phyloP scores from a whole-genome alignment of 148 eudicot genomes.

The Vaccinium macrocarpon region DNA sequence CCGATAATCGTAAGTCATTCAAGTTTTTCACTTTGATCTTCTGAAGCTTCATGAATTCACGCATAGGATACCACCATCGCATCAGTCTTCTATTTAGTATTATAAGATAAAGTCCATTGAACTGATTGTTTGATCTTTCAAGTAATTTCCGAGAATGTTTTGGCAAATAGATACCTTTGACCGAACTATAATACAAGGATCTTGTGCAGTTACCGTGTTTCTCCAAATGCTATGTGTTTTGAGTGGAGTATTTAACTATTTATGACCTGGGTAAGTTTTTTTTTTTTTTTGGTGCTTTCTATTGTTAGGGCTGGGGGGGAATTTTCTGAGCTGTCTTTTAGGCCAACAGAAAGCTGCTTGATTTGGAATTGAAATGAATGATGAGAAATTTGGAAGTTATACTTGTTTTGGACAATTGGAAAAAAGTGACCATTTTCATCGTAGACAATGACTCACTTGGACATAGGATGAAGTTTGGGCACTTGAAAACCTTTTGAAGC shows the following conservation, averaged over 20 bases:
- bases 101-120: not conserved
- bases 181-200: not conserved
- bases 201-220: not conserved
- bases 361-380: not conserved
- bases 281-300: too few relatives aligned
- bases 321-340: too few relatives aligned
- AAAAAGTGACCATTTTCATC: not conserved
- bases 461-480: not conserved
- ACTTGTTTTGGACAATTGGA: not conserved
- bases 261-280: too few relatives aligned
- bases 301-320: too few relatives aligned
- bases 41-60: not conserved
- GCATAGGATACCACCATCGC: not conserved
- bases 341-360: not conserved
- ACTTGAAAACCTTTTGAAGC: not conserved
- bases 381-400: not conserved
- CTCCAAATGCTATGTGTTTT: not conserved
- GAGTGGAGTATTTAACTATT: too few relatives aligned
- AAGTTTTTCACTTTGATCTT: not conserved
- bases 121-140: not conserved
- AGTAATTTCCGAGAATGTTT: not conserved
- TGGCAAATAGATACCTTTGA: too few relatives aligned
- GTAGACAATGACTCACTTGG: not conserved
- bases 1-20: constrained; percentile 68
- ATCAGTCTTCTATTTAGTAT: not conserved